A percentile compares a stretch with the other conserved stretches of the same genome.
phyloP scores from a whole-genome alignment of 768 basidiomycete species.

The Amanita phalloides region DNA sequence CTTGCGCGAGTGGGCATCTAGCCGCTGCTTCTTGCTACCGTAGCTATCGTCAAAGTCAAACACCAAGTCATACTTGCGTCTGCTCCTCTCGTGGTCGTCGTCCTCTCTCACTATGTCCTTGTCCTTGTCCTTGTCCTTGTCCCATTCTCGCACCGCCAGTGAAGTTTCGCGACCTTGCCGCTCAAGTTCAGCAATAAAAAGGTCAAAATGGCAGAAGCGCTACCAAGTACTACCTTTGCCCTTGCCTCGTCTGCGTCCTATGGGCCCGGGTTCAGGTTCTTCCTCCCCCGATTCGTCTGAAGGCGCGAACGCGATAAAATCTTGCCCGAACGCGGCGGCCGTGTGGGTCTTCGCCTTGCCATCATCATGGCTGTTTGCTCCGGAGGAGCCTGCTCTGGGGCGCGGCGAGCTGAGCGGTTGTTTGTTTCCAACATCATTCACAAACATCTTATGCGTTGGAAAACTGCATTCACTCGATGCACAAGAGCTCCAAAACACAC shows the following conservation, averaged over 20 bases:
- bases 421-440: no score
- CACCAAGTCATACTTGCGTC: constrained; percentile 34
- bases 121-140: constrained; percentile 22
- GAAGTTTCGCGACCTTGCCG: neutral
- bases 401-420: no score
- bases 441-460: neutral
- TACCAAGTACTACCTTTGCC: constrained; percentile 3
- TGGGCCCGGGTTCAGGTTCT: neutral
- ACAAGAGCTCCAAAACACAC: no score
- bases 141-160: constrained; percentile 26
- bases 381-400: no score
- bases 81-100: constrained; percentile 17
- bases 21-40: constrained; percentile 40
- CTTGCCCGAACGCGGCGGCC: neutral
- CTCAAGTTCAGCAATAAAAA: neutral
- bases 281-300: constrained; percentile 5
- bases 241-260: neutral
- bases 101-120: constrained; percentile 18
- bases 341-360: no score
- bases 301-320: constrained; percentile 12
- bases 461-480: no score
- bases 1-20: constrained; percentile 41
- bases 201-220: neutral
- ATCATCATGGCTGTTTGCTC: neutral
- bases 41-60: constrained; percentile 39